Conservation (phyloP, 2,329 filamentous ascomycete genomes). For the Beauveria asiatica region DNA sequence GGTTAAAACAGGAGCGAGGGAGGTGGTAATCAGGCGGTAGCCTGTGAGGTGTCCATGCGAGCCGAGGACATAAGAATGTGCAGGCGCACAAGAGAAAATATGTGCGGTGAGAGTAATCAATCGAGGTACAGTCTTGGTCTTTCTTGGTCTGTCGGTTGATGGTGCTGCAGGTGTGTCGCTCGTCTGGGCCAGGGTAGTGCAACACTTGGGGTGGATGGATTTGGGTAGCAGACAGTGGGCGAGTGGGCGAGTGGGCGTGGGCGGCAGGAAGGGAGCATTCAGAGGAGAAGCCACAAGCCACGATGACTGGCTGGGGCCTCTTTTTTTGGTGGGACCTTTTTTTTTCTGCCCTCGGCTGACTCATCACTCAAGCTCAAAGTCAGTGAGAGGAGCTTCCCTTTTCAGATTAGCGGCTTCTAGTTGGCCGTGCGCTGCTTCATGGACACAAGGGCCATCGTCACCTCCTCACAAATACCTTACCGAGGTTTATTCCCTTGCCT, state of each 20-base stretch:
- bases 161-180: constrained; percentile 11
- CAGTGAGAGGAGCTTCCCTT: background rate
- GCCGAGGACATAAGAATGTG: constrained; percentile 5
- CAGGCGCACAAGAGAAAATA: background rate
- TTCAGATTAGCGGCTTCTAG: background rate
- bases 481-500: background rate
- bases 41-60: constrained; percentile 27
- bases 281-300: background rate
- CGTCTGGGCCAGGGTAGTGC: constrained; percentile 9
- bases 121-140: background rate
- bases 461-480: background rate
- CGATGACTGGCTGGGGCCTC: background rate
- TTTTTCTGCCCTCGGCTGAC: background rate
- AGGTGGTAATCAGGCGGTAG: constrained; percentile 23
- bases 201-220: constrained; percentile 1
- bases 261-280: background rate
- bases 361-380: background rate
- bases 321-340: background rate
- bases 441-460: background rate
- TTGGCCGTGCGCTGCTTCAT: background rate
- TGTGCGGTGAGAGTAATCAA: background rate
- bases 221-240: background rate
- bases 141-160: background rate
- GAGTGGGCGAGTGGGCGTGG: background rate
- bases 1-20: background rate